Conservation (phyloP, 2,329 filamentous ascomycete genomes). For the Ophiobolus disseminans region DNA sequence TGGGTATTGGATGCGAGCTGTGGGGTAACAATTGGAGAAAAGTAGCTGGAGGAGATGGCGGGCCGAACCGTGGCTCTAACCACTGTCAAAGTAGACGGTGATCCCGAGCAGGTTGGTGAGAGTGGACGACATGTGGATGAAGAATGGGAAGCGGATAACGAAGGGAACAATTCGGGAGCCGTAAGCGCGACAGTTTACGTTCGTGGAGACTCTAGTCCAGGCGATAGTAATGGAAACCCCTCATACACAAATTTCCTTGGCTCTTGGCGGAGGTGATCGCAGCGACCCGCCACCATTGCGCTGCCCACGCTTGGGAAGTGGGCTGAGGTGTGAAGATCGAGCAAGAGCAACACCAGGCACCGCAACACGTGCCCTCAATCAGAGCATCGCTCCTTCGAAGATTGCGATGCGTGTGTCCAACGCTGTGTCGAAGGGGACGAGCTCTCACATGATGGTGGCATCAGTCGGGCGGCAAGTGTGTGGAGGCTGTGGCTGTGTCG, state of each 20-base stretch:
- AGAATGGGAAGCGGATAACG: slow-evolving; percentile 20
- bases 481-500: slow-evolving; percentile 29
- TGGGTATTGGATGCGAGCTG: slow-evolving; percentile 25
- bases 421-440: neutral
- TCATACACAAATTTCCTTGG: slow-evolving; percentile 22
- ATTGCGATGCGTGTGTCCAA: neutral
- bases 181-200: slow-evolving; percentile 45
- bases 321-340: neutral
- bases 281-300: neutral
- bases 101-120: slow-evolving; percentile 42
- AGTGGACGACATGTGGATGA: slow-evolving; percentile 47
- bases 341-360: neutral
- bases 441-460: slow-evolving; percentile 8
- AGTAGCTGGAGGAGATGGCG: slow-evolving; percentile 31
- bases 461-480: slow-evolving; percentile 11
- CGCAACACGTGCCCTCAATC: slow-evolving; percentile 3
- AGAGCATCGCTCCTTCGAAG: neutral
- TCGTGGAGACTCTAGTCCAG: slow-evolving; percentile 31
- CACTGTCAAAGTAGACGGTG: slow-evolving; percentile 47
- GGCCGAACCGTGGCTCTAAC: slow-evolving; percentile 39
- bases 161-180: slow-evolving; percentile 28
- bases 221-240: slow-evolving; percentile 21
- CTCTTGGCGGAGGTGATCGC: slow-evolving; percentile 21
- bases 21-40: slow-evolving; percentile 33
- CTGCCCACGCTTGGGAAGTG: neutral